Evolutionary conservation across 768 basidiomycete genomes (phyloP).

Genomic region (Guyanaporus albipodus): DNA sequence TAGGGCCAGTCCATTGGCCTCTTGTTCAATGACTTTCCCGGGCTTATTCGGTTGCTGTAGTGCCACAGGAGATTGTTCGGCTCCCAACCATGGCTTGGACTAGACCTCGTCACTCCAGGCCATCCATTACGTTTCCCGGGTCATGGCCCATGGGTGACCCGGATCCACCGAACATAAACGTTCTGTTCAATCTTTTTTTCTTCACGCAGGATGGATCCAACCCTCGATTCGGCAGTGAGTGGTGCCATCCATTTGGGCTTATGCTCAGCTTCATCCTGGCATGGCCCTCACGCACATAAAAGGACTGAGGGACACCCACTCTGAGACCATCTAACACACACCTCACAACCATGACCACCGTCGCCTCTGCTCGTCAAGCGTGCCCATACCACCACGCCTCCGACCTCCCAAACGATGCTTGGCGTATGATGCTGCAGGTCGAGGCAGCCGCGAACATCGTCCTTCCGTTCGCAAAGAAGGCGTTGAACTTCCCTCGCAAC

Average conservation of each 20-base stretch:
- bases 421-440: constrained; percentile 25
- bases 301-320: not conserved
- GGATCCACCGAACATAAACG: not conserved
- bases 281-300: constrained; percentile 10
- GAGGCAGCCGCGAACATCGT: constrained; percentile 39
- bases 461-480: constrained; percentile 36
- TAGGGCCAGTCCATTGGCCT: not conserved
- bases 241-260: not conserved
- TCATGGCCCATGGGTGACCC: not conserved
- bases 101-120: not conserved
- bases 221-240: constrained; percentile 1
- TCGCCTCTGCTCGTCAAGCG: not conserved
- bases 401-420: constrained; percentile 25
- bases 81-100: not conserved
- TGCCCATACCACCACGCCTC: constrained; percentile 1
- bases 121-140: not conserved
- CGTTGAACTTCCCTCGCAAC: constrained; percentile 3
- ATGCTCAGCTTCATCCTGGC: not conserved
- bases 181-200: not conserved
- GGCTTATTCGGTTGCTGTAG: not conserved
- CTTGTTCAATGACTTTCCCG: not conserved
- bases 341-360: constrained; percentile 13
- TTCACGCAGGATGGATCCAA: constrained; percentile 20
- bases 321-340: constrained; percentile 8
- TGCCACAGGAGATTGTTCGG: not conserved